A percentile compares a stretch with the other conserved stretches of the same genome.
These are phyloP conservation scores for Lactarius hengduanensis DNA, from an alignment of 768 basidiomycete genomes.

Conservation along the genomic window DNA sequence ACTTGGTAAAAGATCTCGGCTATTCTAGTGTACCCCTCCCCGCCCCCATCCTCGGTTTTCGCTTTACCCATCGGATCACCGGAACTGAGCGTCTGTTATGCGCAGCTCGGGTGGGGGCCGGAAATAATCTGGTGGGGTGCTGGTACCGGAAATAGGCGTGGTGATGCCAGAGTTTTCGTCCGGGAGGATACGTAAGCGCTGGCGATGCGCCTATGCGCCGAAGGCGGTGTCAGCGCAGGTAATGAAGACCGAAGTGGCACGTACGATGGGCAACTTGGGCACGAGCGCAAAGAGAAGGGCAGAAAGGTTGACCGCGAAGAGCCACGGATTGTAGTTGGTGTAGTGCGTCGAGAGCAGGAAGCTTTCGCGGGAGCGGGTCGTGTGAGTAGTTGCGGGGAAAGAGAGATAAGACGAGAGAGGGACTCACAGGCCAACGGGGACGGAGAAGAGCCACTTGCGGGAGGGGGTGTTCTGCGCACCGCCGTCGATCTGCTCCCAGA, in stretches of 20 bases:
- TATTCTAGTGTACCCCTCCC: conserved; percentile 13
- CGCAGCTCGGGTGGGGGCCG: conserved; percentile 35
- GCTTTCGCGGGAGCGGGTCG: conserved; percentile 41
- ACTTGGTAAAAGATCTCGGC: conserved; percentile 24
- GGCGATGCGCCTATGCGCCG: conserved; percentile 65
- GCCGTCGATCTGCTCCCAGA: conserved; percentile 99
- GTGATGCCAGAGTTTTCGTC: conserved; percentile 60
- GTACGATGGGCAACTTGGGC: conserved; percentile 93
- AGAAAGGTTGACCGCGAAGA: conserved; percentile 88
- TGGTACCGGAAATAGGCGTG: conserved; percentile 63
- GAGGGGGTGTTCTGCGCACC: conserved; percentile 98
- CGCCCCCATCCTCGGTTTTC: background rate
- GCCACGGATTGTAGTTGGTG: conserved; percentile 92
- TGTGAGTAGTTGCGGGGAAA: conserved; percentile 15
- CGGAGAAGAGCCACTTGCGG: conserved; percentile 92
- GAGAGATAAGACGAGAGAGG: conserved; percentile 9
- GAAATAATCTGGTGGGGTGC: conserved; percentile 33
- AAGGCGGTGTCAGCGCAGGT: background rate
- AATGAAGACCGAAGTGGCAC: conserved; percentile 27
- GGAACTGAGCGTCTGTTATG: conserved; percentile 51
- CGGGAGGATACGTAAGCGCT: conserved; percentile 75
- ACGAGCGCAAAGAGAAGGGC: conserved; percentile 81
- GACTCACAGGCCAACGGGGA: conserved; percentile 85
- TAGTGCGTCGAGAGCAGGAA: conserved; percentile 98
- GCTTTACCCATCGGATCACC: conserved; percentile 24